These are phyloP conservation scores for Adiantum capillusveneris DNA, from an alignment of 75 land plant species.

Conservation along the genomic window DNA sequence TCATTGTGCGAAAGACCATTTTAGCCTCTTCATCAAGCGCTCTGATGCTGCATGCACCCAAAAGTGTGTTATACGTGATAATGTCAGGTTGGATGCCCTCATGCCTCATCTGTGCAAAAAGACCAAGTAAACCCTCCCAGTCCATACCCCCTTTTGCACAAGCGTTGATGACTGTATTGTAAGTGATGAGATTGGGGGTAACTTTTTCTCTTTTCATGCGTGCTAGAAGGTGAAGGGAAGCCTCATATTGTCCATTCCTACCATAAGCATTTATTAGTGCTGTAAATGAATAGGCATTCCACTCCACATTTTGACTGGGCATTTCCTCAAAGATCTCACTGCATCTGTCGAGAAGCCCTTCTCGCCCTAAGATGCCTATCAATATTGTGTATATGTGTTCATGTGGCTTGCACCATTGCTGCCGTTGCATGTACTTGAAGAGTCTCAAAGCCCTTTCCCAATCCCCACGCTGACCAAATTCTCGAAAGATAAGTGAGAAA, in stretches of 20 bases:
- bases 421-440: constrained; percentile 96
- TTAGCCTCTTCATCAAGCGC: constrained; percentile 82
- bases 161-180: constrained; percentile 84
- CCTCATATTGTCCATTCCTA: constrained; percentile 68
- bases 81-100: constrained; percentile 90
- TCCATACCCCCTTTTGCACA: constrained; percentile 76
- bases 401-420: constrained; percentile 93
- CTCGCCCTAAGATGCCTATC: constrained; percentile 79
- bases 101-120: constrained; percentile 95
- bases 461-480: constrained; percentile 80
- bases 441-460: constrained; percentile 89
- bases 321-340: constrained; percentile 84
- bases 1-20: constrained; percentile 92
- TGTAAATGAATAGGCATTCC: constrained; percentile 80
- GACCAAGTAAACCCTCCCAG: constrained; percentile 78
- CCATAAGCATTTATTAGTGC: constrained; percentile 89
- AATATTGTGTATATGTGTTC: constrained; percentile 86
- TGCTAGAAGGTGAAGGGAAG: constrained; percentile 58
- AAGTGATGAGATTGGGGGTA: constrained; percentile 64
- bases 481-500: constrained; percentile 81
- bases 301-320: constrained; percentile 51
- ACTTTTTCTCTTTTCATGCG: constrained; percentile 80
- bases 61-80: constrained; percentile 86
- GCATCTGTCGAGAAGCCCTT: constrained; percentile 66
- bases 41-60: constrained; percentile 69